These are phyloP conservation scores for Papiliotrema fonsecae DNA, from an alignment of 1,284 basidiomycete species.

Conservation along the genomic window DNA sequence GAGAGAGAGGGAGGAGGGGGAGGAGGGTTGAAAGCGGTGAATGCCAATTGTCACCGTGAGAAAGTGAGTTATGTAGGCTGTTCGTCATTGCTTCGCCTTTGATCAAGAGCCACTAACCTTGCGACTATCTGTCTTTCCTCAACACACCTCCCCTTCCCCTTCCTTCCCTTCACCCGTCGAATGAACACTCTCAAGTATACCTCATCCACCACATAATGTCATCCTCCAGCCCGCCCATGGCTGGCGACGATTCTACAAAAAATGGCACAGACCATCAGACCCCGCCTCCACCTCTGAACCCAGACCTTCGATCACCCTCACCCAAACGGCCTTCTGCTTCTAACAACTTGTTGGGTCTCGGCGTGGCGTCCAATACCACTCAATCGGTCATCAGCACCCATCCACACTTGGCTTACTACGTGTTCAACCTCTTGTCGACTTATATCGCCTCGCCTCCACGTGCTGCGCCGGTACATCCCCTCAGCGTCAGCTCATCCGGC, in stretches of 20 bases:
- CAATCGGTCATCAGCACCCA: slow-evolving; percentile 26
- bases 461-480: slow-evolving; percentile 30
- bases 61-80: background rate
- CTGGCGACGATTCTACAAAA: background rate
- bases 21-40: background rate
- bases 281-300: slow-evolving; percentile 1
- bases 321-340: background rate
- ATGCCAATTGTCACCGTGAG: background rate
- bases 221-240: background rate
- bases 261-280: background rate
- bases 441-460: slow-evolving; percentile 17
- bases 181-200: background rate
- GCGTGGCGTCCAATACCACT: slow-evolving; percentile 8
- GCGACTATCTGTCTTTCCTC: background rate
- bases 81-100: too few relatives aligned
- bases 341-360: slow-evolving; percentile 8
- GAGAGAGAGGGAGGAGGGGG: background rate
- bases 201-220: background rate
- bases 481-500: slow-evolving; percentile 42
- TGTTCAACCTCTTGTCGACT: slow-evolving; percentile 35
- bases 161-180: background rate
- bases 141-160: background rate
- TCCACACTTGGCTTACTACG: slow-evolving; percentile 41
- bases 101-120: too few relatives aligned
- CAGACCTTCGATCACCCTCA: background rate